phyloP scores from a whole-genome alignment of 2,329 filamentous ascomycete genomes.

The Diaporthe nobilis region DNA sequence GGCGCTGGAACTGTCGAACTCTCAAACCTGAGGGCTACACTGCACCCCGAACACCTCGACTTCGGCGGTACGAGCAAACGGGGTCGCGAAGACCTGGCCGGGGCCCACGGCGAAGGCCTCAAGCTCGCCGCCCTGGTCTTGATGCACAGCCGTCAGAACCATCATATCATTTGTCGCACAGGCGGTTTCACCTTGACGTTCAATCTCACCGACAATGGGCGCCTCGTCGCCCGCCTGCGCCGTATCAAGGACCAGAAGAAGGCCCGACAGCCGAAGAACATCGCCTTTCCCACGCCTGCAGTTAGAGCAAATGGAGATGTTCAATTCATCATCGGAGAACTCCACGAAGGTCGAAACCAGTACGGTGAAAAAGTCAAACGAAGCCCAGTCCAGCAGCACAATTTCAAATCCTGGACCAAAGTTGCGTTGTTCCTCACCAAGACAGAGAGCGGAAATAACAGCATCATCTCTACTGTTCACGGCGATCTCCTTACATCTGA shows the following conservation, averaged over 20 bases:
- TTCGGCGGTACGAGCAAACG: background rate
- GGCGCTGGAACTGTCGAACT: background rate
- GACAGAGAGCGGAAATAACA: background rate
- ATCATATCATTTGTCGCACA: background rate
- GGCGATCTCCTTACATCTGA: background rate
- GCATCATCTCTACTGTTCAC: background rate
- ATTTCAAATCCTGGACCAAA: background rate
- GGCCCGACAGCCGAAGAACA: background rate
- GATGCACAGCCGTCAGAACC: background rate
- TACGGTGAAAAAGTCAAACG: background rate
- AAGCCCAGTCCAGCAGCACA: background rate
- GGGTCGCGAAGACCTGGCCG: background rate
- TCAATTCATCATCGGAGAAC: background rate
- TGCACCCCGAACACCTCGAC: background rate
- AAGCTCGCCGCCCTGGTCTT: background rate
- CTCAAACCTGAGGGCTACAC: background rate
- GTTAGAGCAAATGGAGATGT: background rate
- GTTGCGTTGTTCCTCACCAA: background rate
- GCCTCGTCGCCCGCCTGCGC: background rate
- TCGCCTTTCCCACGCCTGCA: background rate
- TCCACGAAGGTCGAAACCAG: background rate
- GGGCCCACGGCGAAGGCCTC: background rate
- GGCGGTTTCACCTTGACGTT: background rate
- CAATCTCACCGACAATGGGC: background rate
- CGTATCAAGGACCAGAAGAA: background rate